Evolutionary conservation across 495 filamentous ascomycete species (phyloP).

Genomic region (Lichenothelia convexa): DNA sequence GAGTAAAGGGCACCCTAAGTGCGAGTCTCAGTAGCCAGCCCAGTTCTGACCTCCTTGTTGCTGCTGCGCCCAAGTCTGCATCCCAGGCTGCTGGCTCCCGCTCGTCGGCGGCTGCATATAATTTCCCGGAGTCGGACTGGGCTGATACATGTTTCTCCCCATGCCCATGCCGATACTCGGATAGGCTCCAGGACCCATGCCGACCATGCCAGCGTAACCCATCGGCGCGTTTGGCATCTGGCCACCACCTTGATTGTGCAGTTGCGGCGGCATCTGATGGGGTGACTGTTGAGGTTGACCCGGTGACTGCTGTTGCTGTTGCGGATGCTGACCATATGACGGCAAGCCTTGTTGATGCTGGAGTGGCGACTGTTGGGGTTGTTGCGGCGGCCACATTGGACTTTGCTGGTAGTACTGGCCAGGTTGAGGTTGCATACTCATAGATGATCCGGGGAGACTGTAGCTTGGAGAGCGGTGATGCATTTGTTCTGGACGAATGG

Average conservation of each 20-base stretch:
- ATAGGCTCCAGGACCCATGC: constrained; percentile 19
- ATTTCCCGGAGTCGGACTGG: constrained; percentile 11
- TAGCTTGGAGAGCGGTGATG: constrained; percentile 24
- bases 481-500: constrained; percentile 28
- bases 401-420: constrained; percentile 29
- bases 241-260: constrained; percentile 28
- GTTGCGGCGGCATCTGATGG: constrained; percentile 35
- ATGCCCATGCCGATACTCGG: constrained; percentile 11
- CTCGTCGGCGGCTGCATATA: constrained; percentile 7
- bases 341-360: constrained; percentile 23
- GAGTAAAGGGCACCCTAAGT: too few relatives aligned
- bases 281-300: constrained; percentile 23
- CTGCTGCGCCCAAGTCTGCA: constrained; percentile 13
- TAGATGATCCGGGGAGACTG: constrained; percentile 17
- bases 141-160: constrained; percentile 14
- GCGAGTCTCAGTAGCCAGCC: too few relatives aligned
- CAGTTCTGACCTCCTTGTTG: not conserved
- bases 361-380: constrained; percentile 36
- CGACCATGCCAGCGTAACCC: constrained; percentile 17
- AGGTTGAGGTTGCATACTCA: constrained; percentile 17
- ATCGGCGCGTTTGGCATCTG: constrained; percentile 19
- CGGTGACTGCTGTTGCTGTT: constrained; percentile 25
- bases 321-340: constrained; percentile 25
- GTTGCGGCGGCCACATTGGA: constrained; percentile 30
- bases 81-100: constrained; percentile 11